Percentiles rank a stretch among this genome's conserved stretches.
These are phyloP conservation scores for Neurospora sublineolata DNA, from an alignment of 495 filamentous ascomycete species.

Conservation along the genomic window DNA sequence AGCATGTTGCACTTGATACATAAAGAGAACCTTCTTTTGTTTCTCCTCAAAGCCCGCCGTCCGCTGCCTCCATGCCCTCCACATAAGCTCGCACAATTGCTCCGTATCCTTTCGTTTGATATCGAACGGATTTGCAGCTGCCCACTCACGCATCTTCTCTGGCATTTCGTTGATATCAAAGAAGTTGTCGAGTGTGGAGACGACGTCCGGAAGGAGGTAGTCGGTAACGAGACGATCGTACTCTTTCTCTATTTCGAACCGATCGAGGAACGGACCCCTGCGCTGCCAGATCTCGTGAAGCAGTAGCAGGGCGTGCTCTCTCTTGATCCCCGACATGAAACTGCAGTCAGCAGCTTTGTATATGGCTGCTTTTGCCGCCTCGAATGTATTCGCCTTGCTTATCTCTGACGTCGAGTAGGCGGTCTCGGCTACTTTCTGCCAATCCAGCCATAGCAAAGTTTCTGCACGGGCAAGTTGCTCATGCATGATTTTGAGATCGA, in stretches of 20 bases:
- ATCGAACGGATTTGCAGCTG: not conserved
- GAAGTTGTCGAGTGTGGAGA: not conserved
- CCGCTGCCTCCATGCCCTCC: not conserved
- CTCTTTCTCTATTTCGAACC: not conserved
- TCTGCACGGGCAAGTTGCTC: not conserved
- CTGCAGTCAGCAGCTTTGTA: not conserved
- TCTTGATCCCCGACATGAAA: not conserved
- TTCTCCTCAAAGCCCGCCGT: not conserved
- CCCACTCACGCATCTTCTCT: not conserved
- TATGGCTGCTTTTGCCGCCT: not conserved
- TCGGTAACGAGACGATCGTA: not conserved
- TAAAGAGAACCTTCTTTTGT: not conserved
- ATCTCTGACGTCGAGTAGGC: not conserved
- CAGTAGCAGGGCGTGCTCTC: not conserved
- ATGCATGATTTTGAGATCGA: not conserved
- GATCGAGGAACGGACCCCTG: not conserved
- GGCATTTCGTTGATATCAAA: not conserved
- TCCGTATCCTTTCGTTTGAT: not conserved
- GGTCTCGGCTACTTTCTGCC: not conserved
- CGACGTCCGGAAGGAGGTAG: not conserved
- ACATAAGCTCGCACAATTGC: not conserved
- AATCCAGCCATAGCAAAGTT: not conserved
- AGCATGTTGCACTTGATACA: not conserved
- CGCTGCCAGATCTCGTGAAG: not conserved
- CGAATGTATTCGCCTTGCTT: not conserved